Conservation (phyloP, 2,329 filamentous ascomycete genomes). For the Calonectria henricotiae region DNA sequence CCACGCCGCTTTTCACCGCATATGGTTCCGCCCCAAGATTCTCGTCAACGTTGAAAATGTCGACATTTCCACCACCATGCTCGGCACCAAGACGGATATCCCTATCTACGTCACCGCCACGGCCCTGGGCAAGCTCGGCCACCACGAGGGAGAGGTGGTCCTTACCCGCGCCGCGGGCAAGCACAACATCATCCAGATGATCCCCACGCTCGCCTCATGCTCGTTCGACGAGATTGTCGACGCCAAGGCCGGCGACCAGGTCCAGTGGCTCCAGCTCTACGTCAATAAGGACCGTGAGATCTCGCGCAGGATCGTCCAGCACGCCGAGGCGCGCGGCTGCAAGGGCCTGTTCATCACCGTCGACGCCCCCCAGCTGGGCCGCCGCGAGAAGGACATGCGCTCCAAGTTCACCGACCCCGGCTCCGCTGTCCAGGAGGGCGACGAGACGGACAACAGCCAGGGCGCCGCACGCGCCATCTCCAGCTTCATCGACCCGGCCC, state of each 20-base stretch:
- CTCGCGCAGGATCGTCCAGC: conserved; percentile 90
- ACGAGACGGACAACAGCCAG: conserved; percentile 87
- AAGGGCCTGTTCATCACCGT: conserved; percentile 98
- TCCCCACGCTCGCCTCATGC: conserved; percentile 95
- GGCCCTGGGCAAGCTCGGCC: conserved; percentile 93
- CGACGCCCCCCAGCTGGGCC: conserved; percentile 94
- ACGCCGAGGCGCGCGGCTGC: conserved; percentile 93
- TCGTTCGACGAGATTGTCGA: conserved; percentile 98
- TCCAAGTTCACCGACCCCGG: conserved; percentile 90
- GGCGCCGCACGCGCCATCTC: conserved; percentile 96
- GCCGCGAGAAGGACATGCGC: conserved; percentile 98
- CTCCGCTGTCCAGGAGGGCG: conserved; percentile 84
- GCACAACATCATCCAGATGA: conserved; percentile 98
- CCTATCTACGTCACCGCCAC: conserved; percentile 98
- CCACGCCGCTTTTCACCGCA: conserved; percentile 95
- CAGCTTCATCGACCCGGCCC: conserved; percentile 94
- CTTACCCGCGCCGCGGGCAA: conserved; percentile 87
- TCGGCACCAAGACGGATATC: conserved; percentile 86
- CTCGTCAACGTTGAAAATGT: conserved; percentile 92
- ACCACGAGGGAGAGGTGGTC: conserved; percentile 94
- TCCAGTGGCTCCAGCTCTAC: conserved; percentile 97
- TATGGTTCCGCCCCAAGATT: conserved; percentile 93
- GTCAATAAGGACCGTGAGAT: conserved; percentile 96
- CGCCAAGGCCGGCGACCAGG: conserved; percentile 82
- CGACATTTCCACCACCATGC: conserved; percentile 93